Percentiles rank a stretch among this genome's conserved stretches.
phyloP scores from a whole-genome alignment of 139 green algal species.

The Chlorella sorokiniana region DNA sequence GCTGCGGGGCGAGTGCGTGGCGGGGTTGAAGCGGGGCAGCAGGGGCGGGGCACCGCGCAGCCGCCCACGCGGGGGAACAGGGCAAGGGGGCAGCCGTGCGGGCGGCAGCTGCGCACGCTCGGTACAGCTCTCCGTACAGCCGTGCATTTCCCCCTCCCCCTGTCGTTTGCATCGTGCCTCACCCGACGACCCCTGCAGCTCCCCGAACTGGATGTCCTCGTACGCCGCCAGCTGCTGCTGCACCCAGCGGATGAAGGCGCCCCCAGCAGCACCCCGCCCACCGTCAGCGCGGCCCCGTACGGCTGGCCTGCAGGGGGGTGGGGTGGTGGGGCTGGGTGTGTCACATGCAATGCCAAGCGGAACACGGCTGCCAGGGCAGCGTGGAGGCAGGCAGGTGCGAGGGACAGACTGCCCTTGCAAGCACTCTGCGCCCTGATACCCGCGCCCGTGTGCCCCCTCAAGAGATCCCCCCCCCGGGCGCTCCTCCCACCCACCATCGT shows the following conservation, averaged over 20 bases:
- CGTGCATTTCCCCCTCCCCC: too few species aligned
- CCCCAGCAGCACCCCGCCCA: conserved; percentile 79
- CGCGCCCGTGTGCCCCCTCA: neutral
- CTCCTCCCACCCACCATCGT: conserved; percentile 69
- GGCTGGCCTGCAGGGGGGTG: conserved; percentile 51
- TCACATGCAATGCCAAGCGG: neutral
- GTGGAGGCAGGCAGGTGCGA: too few species aligned
- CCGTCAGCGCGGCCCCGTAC: conserved; percentile 67
- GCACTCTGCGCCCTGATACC: too few species aligned
- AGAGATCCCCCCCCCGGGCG: neutral
- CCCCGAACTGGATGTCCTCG: conserved; percentile 59
- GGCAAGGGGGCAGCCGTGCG: too few species aligned
- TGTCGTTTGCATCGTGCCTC: too few species aligned
- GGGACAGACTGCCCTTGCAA: too few species aligned
- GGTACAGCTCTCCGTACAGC: too few species aligned
- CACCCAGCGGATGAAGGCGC: conserved; percentile 74
- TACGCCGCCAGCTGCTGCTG: conserved; percentile 63
- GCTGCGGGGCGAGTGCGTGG: conserved; percentile 58
- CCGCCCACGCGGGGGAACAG: too few species aligned
- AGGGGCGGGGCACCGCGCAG: neutral
- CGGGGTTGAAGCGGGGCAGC: too few species aligned
- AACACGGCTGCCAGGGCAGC: too few species aligned
- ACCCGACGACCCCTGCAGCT: conserved; percentile 28
- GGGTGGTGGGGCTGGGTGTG: neutral
- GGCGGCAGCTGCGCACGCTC: too few species aligned